Evolutionary conservation across 495 filamentous ascomycete species (phyloP), one percentile per base, ranked within the genome.

Genomic region (Xylaria castorea): DNA sequence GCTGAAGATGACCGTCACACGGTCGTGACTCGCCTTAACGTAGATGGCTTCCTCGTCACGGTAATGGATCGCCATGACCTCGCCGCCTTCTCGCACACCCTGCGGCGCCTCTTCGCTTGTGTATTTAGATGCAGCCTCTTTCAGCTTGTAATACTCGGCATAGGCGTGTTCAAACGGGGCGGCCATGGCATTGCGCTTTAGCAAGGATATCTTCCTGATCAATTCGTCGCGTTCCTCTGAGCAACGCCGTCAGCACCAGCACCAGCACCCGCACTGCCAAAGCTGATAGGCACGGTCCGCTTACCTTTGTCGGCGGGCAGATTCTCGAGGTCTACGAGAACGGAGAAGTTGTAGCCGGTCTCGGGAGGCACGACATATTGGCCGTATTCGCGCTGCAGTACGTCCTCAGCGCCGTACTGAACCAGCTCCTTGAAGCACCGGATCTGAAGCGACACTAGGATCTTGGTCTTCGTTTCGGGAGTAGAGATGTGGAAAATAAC

Each of bases 21-120:
- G 91, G 79, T 99, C 96, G 80, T 94, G 92, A 81, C 92, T 97
- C 42, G 96, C 95, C 82, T 98, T 97, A 85, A 99, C 94, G 82
- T 97, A 99, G 79, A 99, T 98, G n/a, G 96, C 96, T 80, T 99
- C 96, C 84, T 98, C 96, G 74, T 99, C 97, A 22, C 96, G 91
- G 84, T 99, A 98, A 76, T 98, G 95, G 71, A 99, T 96, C 3
- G 95, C 92, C 92, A 96, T 97, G 32, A 98, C 92, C 74, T 97
- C 91, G 50, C 94, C 94, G 38, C 94, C 94, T 84, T 97, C 95
- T 76, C 87, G 83, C 44, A 97, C 86, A 57, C 94, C 94, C 78
- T 95, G 91, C 1, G 96, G 96, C 18, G 97, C 97, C 55, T 94
- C 91, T 82, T 98, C 96, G 1, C 92, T 90, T 14, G 91, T 97